Evolutionary conservation across 1,284 basidiomycete genomes (phyloP).

Genomic region (Somion occarium): DNA sequence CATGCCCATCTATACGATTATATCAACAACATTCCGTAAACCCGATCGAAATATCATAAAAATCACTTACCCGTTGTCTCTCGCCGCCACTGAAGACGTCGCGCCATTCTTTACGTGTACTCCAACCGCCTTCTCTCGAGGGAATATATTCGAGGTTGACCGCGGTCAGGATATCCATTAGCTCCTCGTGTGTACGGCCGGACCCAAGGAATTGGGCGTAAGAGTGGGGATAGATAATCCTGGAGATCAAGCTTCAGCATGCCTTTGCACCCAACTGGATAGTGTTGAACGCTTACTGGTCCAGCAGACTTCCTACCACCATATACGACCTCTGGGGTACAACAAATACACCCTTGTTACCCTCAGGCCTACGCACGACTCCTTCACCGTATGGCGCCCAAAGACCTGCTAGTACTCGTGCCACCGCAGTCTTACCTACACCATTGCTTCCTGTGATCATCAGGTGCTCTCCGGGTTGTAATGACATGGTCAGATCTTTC

Average conservation of each 20-base stretch:
- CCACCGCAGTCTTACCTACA: conserved; percentile 92
- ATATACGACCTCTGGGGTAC: conserved; percentile 93
- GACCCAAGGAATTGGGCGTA: conserved; percentile 70
- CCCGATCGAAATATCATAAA: background rate
- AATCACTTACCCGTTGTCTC: conserved; percentile 74
- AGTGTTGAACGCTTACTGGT: conserved; percentile 55
- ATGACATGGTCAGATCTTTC: conserved; percentile 64
- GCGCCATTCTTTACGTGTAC: conserved; percentile 92
- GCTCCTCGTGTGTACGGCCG: conserved; percentile 62
- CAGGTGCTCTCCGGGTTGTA: conserved; percentile 81
- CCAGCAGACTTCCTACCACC: conserved; percentile 80
- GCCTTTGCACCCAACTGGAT: too few relatives aligned
- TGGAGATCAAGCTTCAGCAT: conserved; percentile 17
- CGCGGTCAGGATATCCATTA: conserved; percentile 71
- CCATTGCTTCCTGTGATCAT: conserved; percentile 94
- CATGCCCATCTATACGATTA: conserved; percentile 66
- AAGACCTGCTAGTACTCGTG: conserved; percentile 84
- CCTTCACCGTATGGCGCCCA: conserved; percentile 65
- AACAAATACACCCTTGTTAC: conserved; percentile 69
- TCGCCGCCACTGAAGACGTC: conserved; percentile 93
- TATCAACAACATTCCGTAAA: conserved; percentile 4
- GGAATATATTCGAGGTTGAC: conserved; percentile 88
- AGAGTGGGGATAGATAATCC: conserved; percentile 79
- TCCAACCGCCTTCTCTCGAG: conserved; percentile 85
- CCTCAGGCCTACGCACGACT: conserved; percentile 37